A percentile compares a stretch with the other conserved stretches of the same genome.
Evolutionary conservation across 352 stramenopile species (phyloP).

Genomic region (Pythium dissotocum): DNA sequence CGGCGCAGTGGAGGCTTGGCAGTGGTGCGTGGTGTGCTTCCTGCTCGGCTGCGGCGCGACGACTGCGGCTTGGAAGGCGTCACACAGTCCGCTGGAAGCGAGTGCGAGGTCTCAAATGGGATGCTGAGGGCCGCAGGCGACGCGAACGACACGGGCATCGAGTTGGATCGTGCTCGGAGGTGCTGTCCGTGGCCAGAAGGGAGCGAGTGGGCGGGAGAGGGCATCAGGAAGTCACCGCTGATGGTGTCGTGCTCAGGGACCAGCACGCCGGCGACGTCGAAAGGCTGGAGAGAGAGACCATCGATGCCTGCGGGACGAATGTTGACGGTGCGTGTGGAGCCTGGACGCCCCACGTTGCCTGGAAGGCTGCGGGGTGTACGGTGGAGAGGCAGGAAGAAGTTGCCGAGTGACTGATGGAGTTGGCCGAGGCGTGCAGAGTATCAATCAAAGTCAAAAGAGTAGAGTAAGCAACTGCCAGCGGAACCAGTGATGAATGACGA

Average conservation of each 20-base stretch:
- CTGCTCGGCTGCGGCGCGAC: constrained; percentile 36
- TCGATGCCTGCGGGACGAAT: constrained; percentile 62
- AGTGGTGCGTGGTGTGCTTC: constrained; percentile 38
- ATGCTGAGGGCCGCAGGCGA: constrained; percentile 5
- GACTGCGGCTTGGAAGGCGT: constrained; percentile 2
- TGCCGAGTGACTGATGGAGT: constrained; percentile 30
- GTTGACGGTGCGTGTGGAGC: constrained; percentile 36
- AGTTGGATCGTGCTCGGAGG: constrained; percentile 70
- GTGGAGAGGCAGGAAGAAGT: constrained; percentile 53
- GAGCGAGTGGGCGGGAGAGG: constrained; percentile 20
- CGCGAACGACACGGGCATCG: constrained; percentile 58
- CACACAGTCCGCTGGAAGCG: background rate
- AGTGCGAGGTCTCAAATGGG: background rate
- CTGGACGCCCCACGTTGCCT: constrained; percentile 7
- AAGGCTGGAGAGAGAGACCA: constrained; percentile 19
- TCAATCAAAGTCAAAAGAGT: background rate
- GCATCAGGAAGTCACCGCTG: constrained; percentile 9
- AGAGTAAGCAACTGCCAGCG: background rate
- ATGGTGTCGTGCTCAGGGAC: constrained; percentile 26
- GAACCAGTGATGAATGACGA: background rate
- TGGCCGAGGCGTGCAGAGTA: background rate
- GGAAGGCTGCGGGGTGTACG: constrained; percentile 27
- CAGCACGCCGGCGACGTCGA: constrained; percentile 18
- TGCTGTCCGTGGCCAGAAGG: constrained; percentile 22
- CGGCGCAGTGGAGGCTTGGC: constrained; percentile 28